Evolutionary conservation across 2,329 filamentous ascomycete species (phyloP).

Genomic region (Trichoderma pleuroti): DNA sequence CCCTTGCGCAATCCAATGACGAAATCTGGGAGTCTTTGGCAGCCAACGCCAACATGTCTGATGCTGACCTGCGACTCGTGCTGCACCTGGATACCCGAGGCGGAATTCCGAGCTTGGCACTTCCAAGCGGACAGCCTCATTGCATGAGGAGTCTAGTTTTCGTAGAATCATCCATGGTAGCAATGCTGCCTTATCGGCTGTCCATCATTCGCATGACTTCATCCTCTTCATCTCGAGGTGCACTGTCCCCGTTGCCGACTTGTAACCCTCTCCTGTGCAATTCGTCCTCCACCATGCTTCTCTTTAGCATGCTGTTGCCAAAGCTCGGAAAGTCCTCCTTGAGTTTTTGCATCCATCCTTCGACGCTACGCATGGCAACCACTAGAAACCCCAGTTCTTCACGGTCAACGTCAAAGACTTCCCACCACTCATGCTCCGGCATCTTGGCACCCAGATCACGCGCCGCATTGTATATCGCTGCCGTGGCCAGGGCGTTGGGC

Average conservation of each 20-base stretch:
- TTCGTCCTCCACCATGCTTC: conserved; percentile 56
- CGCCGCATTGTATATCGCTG: conserved; percentile 86
- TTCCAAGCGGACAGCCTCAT: neutral
- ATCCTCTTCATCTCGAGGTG: conserved; percentile 39
- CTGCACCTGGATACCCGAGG: neutral
- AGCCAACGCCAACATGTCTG: neutral
- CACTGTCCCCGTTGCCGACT: conserved; percentile 29
- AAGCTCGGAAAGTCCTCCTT: conserved; percentile 52
- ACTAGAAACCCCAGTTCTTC: conserved; percentile 93
- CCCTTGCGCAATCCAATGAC: neutral
- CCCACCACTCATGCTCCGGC: conserved; percentile 90
- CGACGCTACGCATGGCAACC: conserved; percentile 76
- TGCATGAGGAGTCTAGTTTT: neutral
- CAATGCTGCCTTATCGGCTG: conserved; percentile 24
- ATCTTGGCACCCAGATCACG: conserved; percentile 72
- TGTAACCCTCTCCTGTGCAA: conserved; percentile 50
- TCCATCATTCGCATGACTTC: conserved; percentile 43
- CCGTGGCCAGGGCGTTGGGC: conserved; percentile 77
- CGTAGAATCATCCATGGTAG: neutral
- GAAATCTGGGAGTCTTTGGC: neutral
- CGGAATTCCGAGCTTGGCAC: neutral
- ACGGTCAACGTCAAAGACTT: conserved; percentile 92
- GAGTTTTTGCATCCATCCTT: conserved; percentile 63
- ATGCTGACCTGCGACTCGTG: neutral
- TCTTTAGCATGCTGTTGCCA: conserved; percentile 52